Base-by-base conservation (phyloP, 306 rosid species). In the Quercus engelmannii region DNA sequence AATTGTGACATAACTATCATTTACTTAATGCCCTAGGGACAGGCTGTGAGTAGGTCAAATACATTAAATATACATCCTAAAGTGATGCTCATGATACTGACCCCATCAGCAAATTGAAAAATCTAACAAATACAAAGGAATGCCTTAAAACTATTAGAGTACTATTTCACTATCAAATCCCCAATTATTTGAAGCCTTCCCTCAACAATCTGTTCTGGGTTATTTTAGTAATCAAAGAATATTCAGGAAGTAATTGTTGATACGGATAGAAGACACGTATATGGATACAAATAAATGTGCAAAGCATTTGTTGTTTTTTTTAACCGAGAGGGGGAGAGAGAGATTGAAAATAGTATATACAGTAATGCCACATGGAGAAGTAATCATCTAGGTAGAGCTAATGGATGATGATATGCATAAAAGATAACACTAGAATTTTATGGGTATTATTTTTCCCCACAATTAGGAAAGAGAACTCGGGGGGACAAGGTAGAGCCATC, bases 31-130 rank as follows among this genome's bases (percentile, higher is more conserved):
- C 76, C 84, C 77, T 71, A 71, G 82, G 75, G 85, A 81, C 91
- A 85, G 92, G 83, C 87, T 89, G 92, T 86, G 81, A 80, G 86
- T 86, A 84, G 93, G 94, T 85, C 86, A 74, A 82, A 78, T 59
- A 35, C 82, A 84, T 84, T 80, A 85, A 84, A 87, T 81, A 52
- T 83, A 79, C 78, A 59, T 82, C 86, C 75, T 73, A 78, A 85
- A 83, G 80, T 76, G 74, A 75, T 74, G 43, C 85, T 41, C 81
- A 23, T 86, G 83, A 84, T 78, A 74, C 80, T 83, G 85, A 82
- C 85, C 76, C 83, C 83, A 69, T 75, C 56, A 70, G 31, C 80
- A 59, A 84, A 78, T 75, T 77, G 74, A 51, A 79, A 76, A 64
- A 75, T 38, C 71, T 18, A 51, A 63, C 5, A 55, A 75, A 85